Base-by-base conservation (phyloP, 495 filamentous ascomycete genomes). In the Neurospora sublineolata region DNA sequence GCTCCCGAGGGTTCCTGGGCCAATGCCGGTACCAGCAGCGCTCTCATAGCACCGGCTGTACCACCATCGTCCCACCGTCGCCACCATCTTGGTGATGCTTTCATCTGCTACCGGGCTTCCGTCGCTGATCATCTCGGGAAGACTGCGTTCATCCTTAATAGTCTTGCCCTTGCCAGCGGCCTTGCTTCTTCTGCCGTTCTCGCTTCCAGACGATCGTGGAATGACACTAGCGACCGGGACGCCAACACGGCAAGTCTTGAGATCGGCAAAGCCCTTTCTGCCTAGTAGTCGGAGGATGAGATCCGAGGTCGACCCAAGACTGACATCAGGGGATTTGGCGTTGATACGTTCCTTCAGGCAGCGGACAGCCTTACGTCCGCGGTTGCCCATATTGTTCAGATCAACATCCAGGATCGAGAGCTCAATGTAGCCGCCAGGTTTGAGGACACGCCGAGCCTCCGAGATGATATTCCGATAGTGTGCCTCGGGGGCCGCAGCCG, bases 21-120 rank as follows among this genome's bases (percentile, higher is more conserved):
- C 83, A 2, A 85, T 81, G 33, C 86, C 80, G 18, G 90, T 83
- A 9, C 86, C 83, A 27, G 86, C 86, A 8, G 79, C 78, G 64
- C 80, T 85, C 82, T 98, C 95, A 79, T 98, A 98, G 83, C 93
- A 97, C 68, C 90, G 86, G 5, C 87, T 91, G 80, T 97, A 97
- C 95, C 96, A 98, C 93, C 94, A 99, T 44, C 96, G 85, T 18
- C 95, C 96, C 9, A 99, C 94, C 72, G 88, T 90, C 23, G 94
- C 89, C 23, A 98, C 93, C 83, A 97, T 96, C 76, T 93, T 94
- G 4, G 92, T 91, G 75, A 97, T 96, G 69, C 87, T 89, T 75
- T 92, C 90, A 76, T 96, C 93, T 37, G 83, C 87, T 7, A 88
- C 86, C 23, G 84, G 83, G 3, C 87, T 83, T 33, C 87, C 84